Evolutionary conservation across 768 basidiomycete genomes (phyloP).

Genomic region (Trametes elegans): DNA sequence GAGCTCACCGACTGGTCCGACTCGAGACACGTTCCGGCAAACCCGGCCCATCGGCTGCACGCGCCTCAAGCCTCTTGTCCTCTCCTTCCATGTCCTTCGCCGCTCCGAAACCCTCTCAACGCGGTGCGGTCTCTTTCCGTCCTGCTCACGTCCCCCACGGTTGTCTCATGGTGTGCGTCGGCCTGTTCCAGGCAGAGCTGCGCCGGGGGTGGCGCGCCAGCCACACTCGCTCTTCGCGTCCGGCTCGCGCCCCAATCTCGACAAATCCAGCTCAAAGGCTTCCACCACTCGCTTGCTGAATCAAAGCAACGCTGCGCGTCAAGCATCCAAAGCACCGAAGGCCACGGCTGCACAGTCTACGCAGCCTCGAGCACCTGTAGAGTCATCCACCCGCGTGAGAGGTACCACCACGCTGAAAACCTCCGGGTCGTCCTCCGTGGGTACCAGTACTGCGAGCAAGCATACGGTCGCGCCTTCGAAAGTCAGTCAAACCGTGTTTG

Average conservation of each 20-base stretch:
- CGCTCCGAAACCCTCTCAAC: slow-evolving; percentile 3
- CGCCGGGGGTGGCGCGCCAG: neutral
- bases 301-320: slow-evolving; percentile 1
- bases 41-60: neutral
- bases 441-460: neutral
- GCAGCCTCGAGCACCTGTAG: slow-evolving; percentile 4
- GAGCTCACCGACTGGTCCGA: neutral
- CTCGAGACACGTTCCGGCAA: neutral
- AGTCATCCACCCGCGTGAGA: slow-evolving; percentile 16
- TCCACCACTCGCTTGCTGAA: neutral
- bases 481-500: neutral
- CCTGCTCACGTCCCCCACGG: neutral
- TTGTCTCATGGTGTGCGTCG: neutral
- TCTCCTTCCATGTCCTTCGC: slow-evolving; percentile 13
- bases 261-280: neutral
- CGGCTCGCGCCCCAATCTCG: slow-evolving; percentile 12
- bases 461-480: neutral
- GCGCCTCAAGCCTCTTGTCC: neutral
- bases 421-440: slow-evolving; percentile 1
- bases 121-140: slow-evolving; percentile 6
- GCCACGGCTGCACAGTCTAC: slow-evolving; percentile 4
- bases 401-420: slow-evolving; percentile 12
- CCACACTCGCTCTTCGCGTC: slow-evolving; percentile 3
- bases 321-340: neutral
- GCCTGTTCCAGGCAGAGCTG: neutral